Evolutionary conservation across 2,329 filamentous ascomycete species (phyloP), one percentile per base, ranked within the genome.

Genomic region (Penicillium sp.): DNA sequence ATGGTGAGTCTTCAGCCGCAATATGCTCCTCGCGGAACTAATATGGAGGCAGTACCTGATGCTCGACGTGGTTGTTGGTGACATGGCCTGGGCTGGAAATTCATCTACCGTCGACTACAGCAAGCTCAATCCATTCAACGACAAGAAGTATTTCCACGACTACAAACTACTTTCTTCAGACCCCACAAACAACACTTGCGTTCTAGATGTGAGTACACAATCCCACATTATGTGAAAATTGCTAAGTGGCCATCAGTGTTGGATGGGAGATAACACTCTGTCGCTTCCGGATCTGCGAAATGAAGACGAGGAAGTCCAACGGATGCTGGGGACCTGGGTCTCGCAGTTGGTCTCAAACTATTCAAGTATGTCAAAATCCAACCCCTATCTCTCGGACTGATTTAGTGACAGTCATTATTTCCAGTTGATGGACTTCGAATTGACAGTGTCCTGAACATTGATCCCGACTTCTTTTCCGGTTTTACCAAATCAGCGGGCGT

Each of bases 1-100:
- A 86, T 85, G 48, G 48, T 50, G 41, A 45, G 48, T 45, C 16
- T 22, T 16, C 32, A 0, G 16, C 22, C 32, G 16, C 32, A 3
- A 32, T 4, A 5, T 31, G 5, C 29, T 36, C 39, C 9, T n/a
- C 24, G 22, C 32, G 6, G 39, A 31, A 22, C 48, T 50, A 16
- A 50, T 9, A 18, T 31, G 8, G 16, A 39, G 22, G 22, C 36
- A 50, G 82, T 83, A 82, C 58, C 69, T 86, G 34, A 86, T 86
- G 83, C 74, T 86, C 3, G 83, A 86, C 56, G 71, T 85, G 3
- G 82, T 85, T 2, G 56, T 57, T 44, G 57, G 57, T 32, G 55
- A 62, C 32, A 57, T 62, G 59, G 59, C 55, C 32, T 62, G 57
- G 41, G 54, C 51, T 8, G 59, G 58, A n/a, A 49, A 50, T 39